Percentiles rank a stretch among this genome's conserved stretches.
Evolutionary conservation across 225 moss, liverwort and hornwort species (phyloP).

Genomic region (Pseudoscleropodium purum): DNA sequence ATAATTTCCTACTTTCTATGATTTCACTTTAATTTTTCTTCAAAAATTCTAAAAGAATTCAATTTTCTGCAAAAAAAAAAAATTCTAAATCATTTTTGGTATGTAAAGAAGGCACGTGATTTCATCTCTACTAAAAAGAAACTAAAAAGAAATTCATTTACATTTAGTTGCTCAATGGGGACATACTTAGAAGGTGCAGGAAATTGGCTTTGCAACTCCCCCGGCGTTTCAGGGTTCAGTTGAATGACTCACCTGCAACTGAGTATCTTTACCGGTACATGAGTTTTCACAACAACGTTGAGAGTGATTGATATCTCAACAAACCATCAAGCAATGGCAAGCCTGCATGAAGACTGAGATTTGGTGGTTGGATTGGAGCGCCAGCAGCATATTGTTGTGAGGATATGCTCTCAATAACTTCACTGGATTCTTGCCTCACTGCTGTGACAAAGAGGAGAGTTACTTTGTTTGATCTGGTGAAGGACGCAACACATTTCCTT

Average conservation of each 20-base stretch:
- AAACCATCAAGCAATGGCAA: neutral
- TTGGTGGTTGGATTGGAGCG: neutral
- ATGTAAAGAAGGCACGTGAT: too few species aligned
- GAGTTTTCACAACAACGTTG: neutral
- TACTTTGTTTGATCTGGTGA: neutral
- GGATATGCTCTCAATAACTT: neutral
- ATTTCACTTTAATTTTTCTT: neutral
- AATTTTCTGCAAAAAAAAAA: neutral
- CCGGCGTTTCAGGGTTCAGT: neutral
- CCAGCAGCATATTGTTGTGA: neutral
- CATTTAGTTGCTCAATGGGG: too few species aligned
- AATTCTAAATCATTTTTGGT: accelerated
- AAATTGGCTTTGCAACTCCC: neutral
- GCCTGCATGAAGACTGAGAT: neutral
- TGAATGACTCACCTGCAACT: neutral
- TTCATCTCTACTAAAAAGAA: neutral
- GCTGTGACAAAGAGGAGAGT: neutral
- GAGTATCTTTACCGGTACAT: neutral
- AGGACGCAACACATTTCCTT: neutral
- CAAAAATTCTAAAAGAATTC: neutral
- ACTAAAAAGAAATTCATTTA: accelerated
- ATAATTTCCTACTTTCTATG: neutral
- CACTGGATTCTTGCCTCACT: neutral
- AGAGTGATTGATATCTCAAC: neutral
- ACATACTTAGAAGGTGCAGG: neutral